A percentile compares a stretch with the other conserved stretches of the same genome.
Conservation (phyloP, 2,329 filamentous ascomycete genomes). For the Fusarium sp. region DNA sequence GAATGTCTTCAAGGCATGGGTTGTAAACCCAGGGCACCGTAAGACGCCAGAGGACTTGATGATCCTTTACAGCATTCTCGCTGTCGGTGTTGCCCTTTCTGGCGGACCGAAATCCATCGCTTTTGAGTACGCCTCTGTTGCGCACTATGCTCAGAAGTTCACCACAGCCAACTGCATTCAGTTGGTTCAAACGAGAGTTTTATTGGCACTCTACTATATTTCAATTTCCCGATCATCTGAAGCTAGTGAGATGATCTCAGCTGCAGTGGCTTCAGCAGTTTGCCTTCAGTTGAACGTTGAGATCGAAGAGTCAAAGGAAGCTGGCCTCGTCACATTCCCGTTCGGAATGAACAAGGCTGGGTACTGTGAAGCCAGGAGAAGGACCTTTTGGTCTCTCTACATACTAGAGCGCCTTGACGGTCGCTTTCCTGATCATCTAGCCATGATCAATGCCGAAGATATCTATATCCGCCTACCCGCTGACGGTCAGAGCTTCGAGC, state of each 20-base stretch:
- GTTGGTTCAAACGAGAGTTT: slow-evolving; percentile 72
- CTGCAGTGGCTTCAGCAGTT: slow-evolving; percentile 67
- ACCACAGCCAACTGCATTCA: slow-evolving; percentile 57
- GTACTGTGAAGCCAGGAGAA: slow-evolving; percentile 72
- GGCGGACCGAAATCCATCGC: slow-evolving; percentile 50
- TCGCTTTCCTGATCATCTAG: slow-evolving; percentile 62
- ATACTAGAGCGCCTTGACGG: slow-evolving; percentile 74
- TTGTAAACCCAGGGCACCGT: slow-evolving; percentile 46
- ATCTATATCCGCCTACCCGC: slow-evolving; percentile 74
- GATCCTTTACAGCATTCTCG: slow-evolving; percentile 57
- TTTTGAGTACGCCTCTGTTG: slow-evolving; percentile 59
- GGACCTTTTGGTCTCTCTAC: slow-evolving; percentile 78
- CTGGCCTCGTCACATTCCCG: slow-evolving; percentile 53
- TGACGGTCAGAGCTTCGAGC: slow-evolving; percentile 68
- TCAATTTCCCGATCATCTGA: slow-evolving; percentile 67
- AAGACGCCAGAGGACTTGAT: slow-evolving; percentile 56
- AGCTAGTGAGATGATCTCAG: slow-evolving; percentile 71
- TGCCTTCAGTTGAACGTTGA: slow-evolving; percentile 73
- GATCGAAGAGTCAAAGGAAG: slow-evolving; percentile 57
- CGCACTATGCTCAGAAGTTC: slow-evolving; percentile 61
- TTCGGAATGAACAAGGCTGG: slow-evolving; percentile 66
- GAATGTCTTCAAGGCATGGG: slow-evolving; percentile 51
- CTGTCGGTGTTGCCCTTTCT: slow-evolving; percentile 52
- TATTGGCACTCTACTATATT: slow-evolving; percentile 73
- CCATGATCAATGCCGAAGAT: slow-evolving; percentile 69